Conservation (phyloP, 2,329 filamentous ascomycete genomes). For the Alternaria alternata region DNA sequence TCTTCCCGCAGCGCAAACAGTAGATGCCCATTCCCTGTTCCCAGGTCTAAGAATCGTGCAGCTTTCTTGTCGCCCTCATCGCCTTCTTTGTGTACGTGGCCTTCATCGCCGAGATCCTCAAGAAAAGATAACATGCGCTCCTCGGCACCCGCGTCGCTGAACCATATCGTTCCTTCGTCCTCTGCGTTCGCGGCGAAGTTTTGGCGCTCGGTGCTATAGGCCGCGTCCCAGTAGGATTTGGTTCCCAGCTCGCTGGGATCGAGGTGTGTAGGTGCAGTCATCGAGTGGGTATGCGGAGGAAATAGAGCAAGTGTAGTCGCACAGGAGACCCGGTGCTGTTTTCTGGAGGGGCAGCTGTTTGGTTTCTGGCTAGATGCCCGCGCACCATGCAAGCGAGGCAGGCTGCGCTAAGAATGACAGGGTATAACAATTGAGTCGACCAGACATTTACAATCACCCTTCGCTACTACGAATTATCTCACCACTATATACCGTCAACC, state of each 20-base stretch:
- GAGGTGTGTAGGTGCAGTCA: conserved; percentile 56
- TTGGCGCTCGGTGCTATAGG: conserved; percentile 74
- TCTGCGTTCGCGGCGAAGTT: conserved; percentile 76
- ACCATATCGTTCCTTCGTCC: conserved; percentile 93
- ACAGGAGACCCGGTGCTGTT: not conserved
- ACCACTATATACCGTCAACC: too few relatives aligned
- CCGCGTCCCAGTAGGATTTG: conserved; percentile 70
- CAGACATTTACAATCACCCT: too few relatives aligned
- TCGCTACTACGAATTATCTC: too few relatives aligned
- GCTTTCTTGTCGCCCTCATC: conserved; percentile 24
- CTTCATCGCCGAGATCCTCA: conserved; percentile 60
- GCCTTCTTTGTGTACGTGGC: conserved; percentile 53
- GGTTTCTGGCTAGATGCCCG: conserved; percentile 1
- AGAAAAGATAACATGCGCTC: conserved; percentile 76
- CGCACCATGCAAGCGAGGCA: not conserved
- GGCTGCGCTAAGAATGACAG: not conserved
- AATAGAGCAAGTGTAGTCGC: not conserved
- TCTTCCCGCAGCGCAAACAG: conserved; percentile 79
- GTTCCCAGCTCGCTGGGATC: conserved; percentile 84
- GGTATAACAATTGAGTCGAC: not conserved
- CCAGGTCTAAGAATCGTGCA: conserved; percentile 78
- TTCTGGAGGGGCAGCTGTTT: not conserved
- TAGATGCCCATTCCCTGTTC: conserved; percentile 92
- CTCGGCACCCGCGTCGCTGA: conserved; percentile 90
- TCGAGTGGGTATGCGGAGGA: not conserved